Evolutionary conservation across 768 basidiomycete species (phyloP), one percentile per base, ranked within the genome.

Genomic region (Favolaschia claudopus): DNA sequence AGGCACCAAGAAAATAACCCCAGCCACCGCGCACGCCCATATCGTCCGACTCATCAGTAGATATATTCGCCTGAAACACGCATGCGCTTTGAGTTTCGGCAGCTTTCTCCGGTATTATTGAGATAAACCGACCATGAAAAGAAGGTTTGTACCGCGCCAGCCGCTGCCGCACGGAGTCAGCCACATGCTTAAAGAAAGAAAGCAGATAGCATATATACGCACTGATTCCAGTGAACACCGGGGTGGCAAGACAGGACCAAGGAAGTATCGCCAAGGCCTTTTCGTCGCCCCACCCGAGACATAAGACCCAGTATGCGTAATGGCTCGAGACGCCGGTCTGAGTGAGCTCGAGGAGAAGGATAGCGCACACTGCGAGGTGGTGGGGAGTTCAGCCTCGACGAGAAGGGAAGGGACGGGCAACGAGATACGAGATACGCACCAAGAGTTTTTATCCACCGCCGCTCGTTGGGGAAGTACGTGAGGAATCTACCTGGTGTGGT

Each of bases 211-310:
- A 22, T 37, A 15, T 24, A 42, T 28, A 39, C 50, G 24, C 50
- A 52, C 50, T 52, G 24, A 40, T 40, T 27, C 50, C 50, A 32
- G 50, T 52, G 50, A 39, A 52, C 28, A 52, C 27, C 20, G 50
- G 50, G 17, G 50, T 38, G 24, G 50, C 50, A 38, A 52, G 50
- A 52, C 50, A 38, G 5, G 51, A 43, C 39, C 38, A 54, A n/a
- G 52, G 52, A 29, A 54, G 52, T 31, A 42, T 39, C 9, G 28
- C 22, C n/a, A 54, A 54, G 29, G 20, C 22, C 9, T 24, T 33
- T 15, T 38, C 20, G 52, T 54, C 34, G 31, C 52, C 52, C 52
- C 52, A 54, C 31, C 52, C 40, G 22, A 40, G 38, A 22, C 32
- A 38, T 28, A 54, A 40, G 39, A 44, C 29, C 29, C 38, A 54